These are phyloP conservation scores for Zasmidium citrigriseum DNA, from an alignment of 2,329 filamentous ascomycete genomes.

Conservation along the genomic window DNA sequence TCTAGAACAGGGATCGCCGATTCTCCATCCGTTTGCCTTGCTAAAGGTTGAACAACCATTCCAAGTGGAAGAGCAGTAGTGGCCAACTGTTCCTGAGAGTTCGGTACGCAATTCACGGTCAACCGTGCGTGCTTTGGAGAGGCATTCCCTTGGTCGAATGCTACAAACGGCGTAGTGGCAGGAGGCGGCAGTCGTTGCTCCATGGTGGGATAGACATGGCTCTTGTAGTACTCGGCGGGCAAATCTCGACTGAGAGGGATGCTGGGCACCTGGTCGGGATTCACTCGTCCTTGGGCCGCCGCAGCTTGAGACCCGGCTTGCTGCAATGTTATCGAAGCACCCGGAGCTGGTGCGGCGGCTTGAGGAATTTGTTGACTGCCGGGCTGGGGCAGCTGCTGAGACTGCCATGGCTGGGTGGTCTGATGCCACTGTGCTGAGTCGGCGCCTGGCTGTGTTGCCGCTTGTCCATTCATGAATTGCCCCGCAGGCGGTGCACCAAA, in stretches of 20 bases:
- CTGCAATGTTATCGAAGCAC: constrained; percentile 11
- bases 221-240: constrained; percentile 79
- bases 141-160: constrained; percentile 94
- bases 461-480: constrained; percentile 58
- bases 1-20: constrained; percentile 86
- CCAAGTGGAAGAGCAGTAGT: constrained; percentile 84
- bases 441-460: constrained; percentile 25
- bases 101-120: constrained; percentile 90
- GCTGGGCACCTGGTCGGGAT: constrained; percentile 90
- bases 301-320: constrained; percentile 25
- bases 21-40: constrained; percentile 80
- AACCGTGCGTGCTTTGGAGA: constrained; percentile 92
- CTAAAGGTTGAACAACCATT: constrained; percentile 84
- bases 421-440: constrained; percentile 37
- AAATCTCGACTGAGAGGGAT: constrained; percentile 82
- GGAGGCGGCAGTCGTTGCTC: constrained; percentile 91
- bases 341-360: neutral
- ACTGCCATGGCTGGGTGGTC: constrained; percentile 39
- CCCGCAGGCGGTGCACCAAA: constrained; percentile 68
- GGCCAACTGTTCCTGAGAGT: constrained; percentile 74
- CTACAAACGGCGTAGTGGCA: constrained; percentile 82
- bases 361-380: constrained; percentile 17
- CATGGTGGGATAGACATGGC: constrained; percentile 90
- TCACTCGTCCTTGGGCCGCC: constrained; percentile 70
- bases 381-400: constrained; percentile 26